Evolutionary conservation across 371 early-diverging fungal species (phyloP).

Genomic region (Mortierella sp.): DNA sequence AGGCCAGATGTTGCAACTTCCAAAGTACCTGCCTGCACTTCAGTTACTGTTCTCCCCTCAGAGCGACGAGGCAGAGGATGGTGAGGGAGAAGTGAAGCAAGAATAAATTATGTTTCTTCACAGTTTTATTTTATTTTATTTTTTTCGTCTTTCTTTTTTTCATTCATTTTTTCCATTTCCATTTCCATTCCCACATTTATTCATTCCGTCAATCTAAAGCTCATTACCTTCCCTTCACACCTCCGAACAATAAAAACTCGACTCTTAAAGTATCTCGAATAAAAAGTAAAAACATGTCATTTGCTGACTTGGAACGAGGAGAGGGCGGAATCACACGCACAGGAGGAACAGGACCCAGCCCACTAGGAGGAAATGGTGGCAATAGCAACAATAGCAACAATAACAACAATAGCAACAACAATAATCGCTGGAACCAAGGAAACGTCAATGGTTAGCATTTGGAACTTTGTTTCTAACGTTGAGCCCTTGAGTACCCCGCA

Average conservation of each 20-base stretch:
- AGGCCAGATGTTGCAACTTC: constrained; percentile 70
- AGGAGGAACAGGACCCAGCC: constrained; percentile 20
- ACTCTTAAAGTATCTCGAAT: too few relatives aligned
- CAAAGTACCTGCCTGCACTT: constrained; percentile 70
- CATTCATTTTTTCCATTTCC: background rate
- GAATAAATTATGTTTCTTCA: background rate
- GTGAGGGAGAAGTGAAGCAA: constrained; percentile 35
- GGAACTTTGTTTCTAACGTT: background rate
- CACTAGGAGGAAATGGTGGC: constrained; percentile 23
- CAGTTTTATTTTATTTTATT: background rate
- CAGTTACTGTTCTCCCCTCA: constrained; percentile 63
- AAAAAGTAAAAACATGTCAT: constrained; percentile 31
- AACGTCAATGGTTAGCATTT: constrained; percentile 10
- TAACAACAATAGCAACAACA: constrained; percentile 25
- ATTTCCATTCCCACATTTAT: background rate
- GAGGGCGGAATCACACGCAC: constrained; percentile 39
- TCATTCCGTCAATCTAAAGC: background rate
- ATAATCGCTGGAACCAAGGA: constrained; percentile 28
- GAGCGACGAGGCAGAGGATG: constrained; percentile 63
- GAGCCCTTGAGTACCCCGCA: background rate
- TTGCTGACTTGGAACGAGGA: constrained; percentile 55
- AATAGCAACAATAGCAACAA: constrained; percentile 22
- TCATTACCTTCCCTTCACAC: background rate
- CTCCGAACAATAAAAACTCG: too few relatives aligned
- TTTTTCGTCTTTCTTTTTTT: background rate